Evolutionary conservation across 2,329 filamentous ascomycete genomes (phyloP).

Genomic region (Alternaria longipes): DNA sequence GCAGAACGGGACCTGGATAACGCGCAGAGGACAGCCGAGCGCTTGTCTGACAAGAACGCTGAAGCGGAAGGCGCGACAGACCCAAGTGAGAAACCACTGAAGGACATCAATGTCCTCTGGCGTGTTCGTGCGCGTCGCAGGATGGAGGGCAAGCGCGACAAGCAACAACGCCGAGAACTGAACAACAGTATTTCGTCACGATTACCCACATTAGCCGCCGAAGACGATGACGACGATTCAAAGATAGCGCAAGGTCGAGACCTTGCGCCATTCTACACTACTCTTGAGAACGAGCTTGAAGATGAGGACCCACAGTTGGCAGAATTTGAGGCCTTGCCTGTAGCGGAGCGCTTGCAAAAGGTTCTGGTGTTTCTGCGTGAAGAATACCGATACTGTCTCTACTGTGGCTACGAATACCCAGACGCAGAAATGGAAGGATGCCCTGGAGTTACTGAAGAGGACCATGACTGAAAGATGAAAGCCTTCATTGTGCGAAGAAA

Average conservation of each 20-base stretch:
- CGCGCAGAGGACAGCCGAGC: slow-evolving; percentile 84
- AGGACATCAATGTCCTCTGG: slow-evolving; percentile 80
- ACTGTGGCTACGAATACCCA: slow-evolving; percentile 88
- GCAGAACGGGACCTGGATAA: slow-evolving; percentile 75
- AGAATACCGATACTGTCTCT: slow-evolving; percentile 87
- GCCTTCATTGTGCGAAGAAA: background rate
- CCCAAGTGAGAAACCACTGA: slow-evolving; percentile 63
- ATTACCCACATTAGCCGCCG: slow-evolving; percentile 67
- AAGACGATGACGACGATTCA: slow-evolving; percentile 78
- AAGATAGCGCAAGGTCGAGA: slow-evolving; percentile 71
- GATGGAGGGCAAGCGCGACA: slow-evolving; percentile 73
- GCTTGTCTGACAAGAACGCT: slow-evolving; percentile 64
- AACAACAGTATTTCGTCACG: slow-evolving; percentile 51
- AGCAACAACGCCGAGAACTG: slow-evolving; percentile 40
- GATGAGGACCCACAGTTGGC: slow-evolving; percentile 83
- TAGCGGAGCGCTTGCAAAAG: slow-evolving; percentile 71
- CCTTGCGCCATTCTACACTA: slow-evolving; percentile 57
- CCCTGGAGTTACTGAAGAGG: slow-evolving; percentile 86
- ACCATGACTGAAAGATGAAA: slow-evolving; percentile 66
- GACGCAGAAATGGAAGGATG: slow-evolving; percentile 83
- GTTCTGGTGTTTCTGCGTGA: slow-evolving; percentile 75
- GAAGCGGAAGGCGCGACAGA: slow-evolving; percentile 35
- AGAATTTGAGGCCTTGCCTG: slow-evolving; percentile 75
- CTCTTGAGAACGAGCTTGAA: slow-evolving; percentile 73
- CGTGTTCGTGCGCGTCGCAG: slow-evolving; percentile 76